Evolutionary conservation across 441 rosid species (phyloP).

Genomic region (Croton setiger): DNA sequence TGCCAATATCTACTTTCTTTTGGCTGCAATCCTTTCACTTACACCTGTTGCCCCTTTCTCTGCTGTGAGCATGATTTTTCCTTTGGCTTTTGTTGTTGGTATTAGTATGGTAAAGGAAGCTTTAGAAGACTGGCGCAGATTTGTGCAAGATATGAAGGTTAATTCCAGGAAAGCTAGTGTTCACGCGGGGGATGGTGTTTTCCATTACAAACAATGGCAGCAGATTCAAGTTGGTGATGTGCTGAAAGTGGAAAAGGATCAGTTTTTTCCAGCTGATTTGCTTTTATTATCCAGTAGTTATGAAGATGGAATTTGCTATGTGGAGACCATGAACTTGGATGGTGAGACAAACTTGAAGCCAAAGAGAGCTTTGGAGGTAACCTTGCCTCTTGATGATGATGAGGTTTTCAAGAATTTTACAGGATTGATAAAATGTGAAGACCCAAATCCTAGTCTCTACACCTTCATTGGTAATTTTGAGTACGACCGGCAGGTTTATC

Average conservation of each 20-base stretch:
- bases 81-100: slow-evolving; percentile 88
- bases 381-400: slow-evolving; percentile 59
- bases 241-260: slow-evolving; percentile 84
- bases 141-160: slow-evolving; percentile 88
- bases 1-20: slow-evolving; percentile 92
- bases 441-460: slow-evolving; percentile 92
- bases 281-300: slow-evolving; percentile 81
- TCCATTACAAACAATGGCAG: slow-evolving; percentile 64
- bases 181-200: slow-evolving; percentile 63
- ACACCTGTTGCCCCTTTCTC: slow-evolving; percentile 82
- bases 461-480: slow-evolving; percentile 86
- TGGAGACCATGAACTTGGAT: slow-evolving; percentile 97
- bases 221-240: slow-evolving; percentile 81
- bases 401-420: slow-evolving; percentile 59
- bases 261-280: slow-evolving; percentile 89
- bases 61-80: slow-evolving; percentile 90
- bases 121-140: slow-evolving; percentile 93
- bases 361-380: slow-evolving; percentile 80
- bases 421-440: slow-evolving; percentile 75
- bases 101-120: slow-evolving; percentile 95
- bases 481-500: slow-evolving; percentile 58
- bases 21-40: slow-evolving; percentile 80
- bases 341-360: slow-evolving; percentile 97
- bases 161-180: slow-evolving; percentile 64
- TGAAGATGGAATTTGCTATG: slow-evolving; percentile 95